phyloP scores from a whole-genome alignment of 352 stramenopile genomes.

The Globisporangium solare region DNA sequence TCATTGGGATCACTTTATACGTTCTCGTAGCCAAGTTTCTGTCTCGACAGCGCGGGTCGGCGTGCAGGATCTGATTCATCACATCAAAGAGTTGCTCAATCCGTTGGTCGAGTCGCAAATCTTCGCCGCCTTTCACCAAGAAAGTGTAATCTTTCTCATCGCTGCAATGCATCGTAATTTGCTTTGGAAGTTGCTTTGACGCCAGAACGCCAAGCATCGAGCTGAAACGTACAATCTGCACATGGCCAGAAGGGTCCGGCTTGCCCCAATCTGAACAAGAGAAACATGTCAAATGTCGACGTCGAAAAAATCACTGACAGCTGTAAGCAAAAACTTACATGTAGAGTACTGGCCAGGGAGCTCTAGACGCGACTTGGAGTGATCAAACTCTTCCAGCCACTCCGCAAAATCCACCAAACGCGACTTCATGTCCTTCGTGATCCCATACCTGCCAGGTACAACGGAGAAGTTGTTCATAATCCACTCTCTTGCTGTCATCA shows the following conservation, averaged over 20 bases:
- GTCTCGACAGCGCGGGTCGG: conserved; percentile 59
- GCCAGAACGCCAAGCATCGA: conserved; percentile 71
- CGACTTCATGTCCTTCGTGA: conserved; percentile 79
- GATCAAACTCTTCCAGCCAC: conserved; percentile 83
- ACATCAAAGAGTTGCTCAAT: conserved; percentile 91
- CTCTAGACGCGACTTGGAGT: conserved; percentile 58
- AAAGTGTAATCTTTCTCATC: conserved; percentile 84
- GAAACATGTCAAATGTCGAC: neutral
- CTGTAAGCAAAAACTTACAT: conserved; percentile 30
- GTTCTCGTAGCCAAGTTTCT: conserved; percentile 61
- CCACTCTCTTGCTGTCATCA: conserved; percentile 60
- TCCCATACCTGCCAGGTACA: conserved; percentile 59
- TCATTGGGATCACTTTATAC: conserved; percentile 88
- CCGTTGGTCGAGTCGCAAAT: conserved; percentile 88
- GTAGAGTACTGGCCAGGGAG: conserved; percentile 77
- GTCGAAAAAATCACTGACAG: neutral
- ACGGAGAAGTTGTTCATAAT: conserved; percentile 68
- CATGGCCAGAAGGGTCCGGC: conserved; percentile 55
- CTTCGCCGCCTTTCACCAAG: conserved; percentile 89
- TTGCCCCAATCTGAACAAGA: conserved; percentile 57
- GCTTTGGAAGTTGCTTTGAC: conserved; percentile 85
- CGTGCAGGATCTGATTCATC: conserved; percentile 87
- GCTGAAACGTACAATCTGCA: conserved; percentile 70
- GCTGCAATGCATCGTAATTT: conserved; percentile 74
- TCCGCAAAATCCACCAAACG: conserved; percentile 80